Evolutionary conservation across 331 rosid species (phyloP), one percentile per base, ranked within the genome.

Genomic region (Pyrus hybrid): DNA sequence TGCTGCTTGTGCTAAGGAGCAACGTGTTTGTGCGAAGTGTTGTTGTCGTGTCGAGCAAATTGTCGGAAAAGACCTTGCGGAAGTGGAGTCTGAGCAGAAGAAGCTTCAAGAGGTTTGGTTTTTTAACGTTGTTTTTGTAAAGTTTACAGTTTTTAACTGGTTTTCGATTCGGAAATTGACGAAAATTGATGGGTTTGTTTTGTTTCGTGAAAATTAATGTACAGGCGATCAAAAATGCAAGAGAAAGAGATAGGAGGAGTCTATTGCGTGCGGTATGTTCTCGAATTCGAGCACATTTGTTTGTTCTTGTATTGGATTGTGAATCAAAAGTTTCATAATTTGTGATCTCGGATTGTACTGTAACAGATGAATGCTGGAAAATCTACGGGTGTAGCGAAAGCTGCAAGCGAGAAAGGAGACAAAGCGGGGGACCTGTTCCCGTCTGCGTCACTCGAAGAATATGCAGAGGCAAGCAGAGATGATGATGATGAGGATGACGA

Each of bases 1-100:
- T 64, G 9, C 60, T 20, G 92, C 97, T 25, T 94, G 98, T 77
- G 96, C 98, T 47, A 94, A 94, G 87, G 93, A 90, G 87, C 98
- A 94, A 67, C 63, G 91, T 20, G 86, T 94, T 13, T 94, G 98
- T 3, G 96, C 98, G 5, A 94, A 91, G 84, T 90, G 98, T 65
- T 83, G 98, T 77, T 80, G 83, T 73, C 83, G 68, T 26, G 90
- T 85, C 32, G 81, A 61, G 32, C 84, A 74, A 8, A 87, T 87
- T 51, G 90, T 91, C 74, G 98, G 98, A 87, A 91, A 96, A 83
- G 99, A 94, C 76, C 25, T 61, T 23, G 76, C 84, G 3, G 97
- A 94, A 79, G 95, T 94, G 62, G 99, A 94, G 77, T 91, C 95
- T 0, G 97, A 91, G 85, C 91, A 94, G 76, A 92, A 88, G 81